These are phyloP conservation scores for Pulveroboletus sp. DNA, from an alignment of 768 basidiomycete genomes.

Conservation along the genomic window DNA sequence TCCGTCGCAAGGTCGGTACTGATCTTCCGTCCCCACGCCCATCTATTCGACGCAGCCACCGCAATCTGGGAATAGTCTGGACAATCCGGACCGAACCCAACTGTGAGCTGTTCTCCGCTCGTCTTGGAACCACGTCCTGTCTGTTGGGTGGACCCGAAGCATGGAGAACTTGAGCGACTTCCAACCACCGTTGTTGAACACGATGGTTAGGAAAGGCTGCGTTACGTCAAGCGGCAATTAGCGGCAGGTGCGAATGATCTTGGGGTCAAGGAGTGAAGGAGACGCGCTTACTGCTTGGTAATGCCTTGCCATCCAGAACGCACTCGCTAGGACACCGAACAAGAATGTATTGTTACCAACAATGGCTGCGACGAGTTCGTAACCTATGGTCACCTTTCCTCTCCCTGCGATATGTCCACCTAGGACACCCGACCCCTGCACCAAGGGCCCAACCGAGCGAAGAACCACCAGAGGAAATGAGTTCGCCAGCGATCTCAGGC, in stretches of 20 bases:
- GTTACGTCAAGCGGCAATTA: not conserved
- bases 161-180: conserved; percentile 60
- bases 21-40: conserved; percentile 51
- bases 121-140: conserved; percentile 45
- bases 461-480: conserved; percentile 57
- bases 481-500: conserved; percentile 44
- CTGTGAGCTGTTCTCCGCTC: conserved; percentile 46
- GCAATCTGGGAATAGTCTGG: conserved; percentile 63
- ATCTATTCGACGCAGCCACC: conserved; percentile 62
- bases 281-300: conserved; percentile 52
- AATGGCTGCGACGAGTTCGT: conserved; percentile 54
- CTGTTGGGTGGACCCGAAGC: conserved; percentile 54
- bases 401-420: conserved; percentile 33
- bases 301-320: conserved; percentile 68
- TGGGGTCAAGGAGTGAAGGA: not conserved
- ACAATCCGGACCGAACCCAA: conserved; percentile 58
- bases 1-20: conserved; percentile 22
- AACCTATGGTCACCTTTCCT: conserved; percentile 21
- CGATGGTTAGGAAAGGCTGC: conserved; percentile 65
- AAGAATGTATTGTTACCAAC: conserved; percentile 70
- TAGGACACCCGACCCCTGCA: conserved; percentile 55
- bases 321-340: conserved; percentile 60
- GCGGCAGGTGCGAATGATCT: no score
- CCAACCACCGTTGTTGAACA: conserved; percentile 73
- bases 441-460: conserved; percentile 68